phyloP scores from a whole-genome alignment of 345 rosid genomes.

The Balakata baccata region DNA sequence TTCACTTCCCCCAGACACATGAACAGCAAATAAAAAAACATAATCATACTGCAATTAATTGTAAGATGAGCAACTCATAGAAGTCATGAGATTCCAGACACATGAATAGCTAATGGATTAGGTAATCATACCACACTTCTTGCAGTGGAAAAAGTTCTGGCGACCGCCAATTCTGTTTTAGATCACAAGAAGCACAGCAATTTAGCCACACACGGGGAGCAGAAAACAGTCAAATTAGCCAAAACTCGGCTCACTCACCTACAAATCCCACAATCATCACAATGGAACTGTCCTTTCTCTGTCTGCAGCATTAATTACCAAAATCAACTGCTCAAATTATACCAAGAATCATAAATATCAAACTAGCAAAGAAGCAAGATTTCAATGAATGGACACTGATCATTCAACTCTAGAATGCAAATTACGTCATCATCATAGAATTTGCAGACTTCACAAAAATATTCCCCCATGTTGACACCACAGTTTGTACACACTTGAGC shows the following conservation, averaged over 20 bases:
- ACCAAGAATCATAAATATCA: conserved; percentile 9
- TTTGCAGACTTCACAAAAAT: conserved; percentile 82
- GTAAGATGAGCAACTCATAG: too few species aligned
- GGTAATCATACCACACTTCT: conserved; percentile 70
- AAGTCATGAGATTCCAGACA: not conserved
- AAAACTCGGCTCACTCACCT: conserved; percentile 45
- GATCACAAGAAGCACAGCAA: not conserved
- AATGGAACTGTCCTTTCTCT: conserved; percentile 75
- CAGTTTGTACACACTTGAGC: conserved; percentile 83
- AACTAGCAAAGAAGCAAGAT: conserved; percentile 2
- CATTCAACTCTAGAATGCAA: not conserved
- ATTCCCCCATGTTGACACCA: conserved; percentile 98
- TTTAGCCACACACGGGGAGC: not conserved
- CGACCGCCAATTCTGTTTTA: conserved; percentile 77
- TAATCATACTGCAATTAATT: too few species aligned
- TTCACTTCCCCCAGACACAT: too few species aligned
- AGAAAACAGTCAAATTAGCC: not conserved
- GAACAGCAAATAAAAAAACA: too few species aligned
- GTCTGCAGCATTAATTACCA: conserved; percentile 38
- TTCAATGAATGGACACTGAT: not conserved
- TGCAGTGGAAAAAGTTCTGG: conserved; percentile 83
- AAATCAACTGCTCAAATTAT: not conserved
- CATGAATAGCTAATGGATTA: not conserved
- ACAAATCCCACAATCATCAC: conserved; percentile 96
- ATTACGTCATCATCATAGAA: conserved; percentile 91